Percentiles rank a stretch among this genome's conserved stretches.
These are phyloP conservation scores for Graphilbum fragrans DNA, from an alignment of 2,329 filamentous ascomycete genomes.

Conservation along the genomic window DNA sequence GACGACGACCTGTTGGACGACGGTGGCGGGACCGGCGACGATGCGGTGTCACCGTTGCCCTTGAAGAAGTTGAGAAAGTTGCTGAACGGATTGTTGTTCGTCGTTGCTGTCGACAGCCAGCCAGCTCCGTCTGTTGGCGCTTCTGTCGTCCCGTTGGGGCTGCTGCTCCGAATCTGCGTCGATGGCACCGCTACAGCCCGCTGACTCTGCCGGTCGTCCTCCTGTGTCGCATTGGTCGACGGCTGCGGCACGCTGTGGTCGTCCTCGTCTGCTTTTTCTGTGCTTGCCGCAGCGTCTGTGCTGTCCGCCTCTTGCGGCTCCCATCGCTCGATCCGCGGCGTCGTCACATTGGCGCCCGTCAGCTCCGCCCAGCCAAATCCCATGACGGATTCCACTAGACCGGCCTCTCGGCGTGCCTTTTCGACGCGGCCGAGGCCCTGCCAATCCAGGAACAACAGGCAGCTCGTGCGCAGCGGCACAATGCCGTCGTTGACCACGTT, in stretches of 20 bases:
- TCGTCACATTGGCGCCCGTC: conserved; percentile 53
- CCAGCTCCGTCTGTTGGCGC: conserved; percentile 10
- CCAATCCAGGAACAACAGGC: conserved; percentile 94
- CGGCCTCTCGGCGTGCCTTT: conserved; percentile 85
- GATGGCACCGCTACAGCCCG: conserved; percentile 27
- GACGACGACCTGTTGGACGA: neutral
- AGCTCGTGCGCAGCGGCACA: conserved; percentile 87
- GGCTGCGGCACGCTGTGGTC: conserved; percentile 59
- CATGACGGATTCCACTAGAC: conserved; percentile 82
- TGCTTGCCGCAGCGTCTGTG: conserved; percentile 21
- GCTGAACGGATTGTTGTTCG: conserved; percentile 40
- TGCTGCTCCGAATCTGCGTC: conserved; percentile 2
- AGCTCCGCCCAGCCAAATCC: conserved; percentile 93
- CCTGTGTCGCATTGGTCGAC: conserved; percentile 47
- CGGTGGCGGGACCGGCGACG: conserved; percentile 20
- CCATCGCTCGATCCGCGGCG: conserved; percentile 32
- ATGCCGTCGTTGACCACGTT: conserved; percentile 98
- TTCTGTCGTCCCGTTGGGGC: neutral
- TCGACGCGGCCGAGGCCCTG: conserved; percentile 85
- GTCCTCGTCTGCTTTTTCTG: conserved; percentile 22
- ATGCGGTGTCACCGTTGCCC: conserved; percentile 37
- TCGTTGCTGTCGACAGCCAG: conserved; percentile 18
- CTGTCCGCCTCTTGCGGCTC: conserved; percentile 21
- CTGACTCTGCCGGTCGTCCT: conserved; percentile 53
- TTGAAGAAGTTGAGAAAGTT: conserved; percentile 52